Evolutionary conservation across 192 early-diverging fungal species (phyloP), one percentile per base, ranked within the genome.

Genomic region (Podila verticillata): DNA sequence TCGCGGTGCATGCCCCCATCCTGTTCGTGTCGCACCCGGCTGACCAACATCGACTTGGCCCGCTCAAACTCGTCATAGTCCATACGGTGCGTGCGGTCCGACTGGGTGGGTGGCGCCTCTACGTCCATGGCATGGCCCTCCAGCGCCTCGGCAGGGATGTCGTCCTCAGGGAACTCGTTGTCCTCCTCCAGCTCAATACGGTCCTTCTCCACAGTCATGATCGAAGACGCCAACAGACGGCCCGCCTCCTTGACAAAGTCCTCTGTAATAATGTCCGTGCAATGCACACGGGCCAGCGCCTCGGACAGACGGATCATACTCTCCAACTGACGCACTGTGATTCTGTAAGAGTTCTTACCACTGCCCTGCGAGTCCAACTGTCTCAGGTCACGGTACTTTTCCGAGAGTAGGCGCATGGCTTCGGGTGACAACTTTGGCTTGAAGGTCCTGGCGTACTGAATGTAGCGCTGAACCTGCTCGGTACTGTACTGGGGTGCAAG

Each of bases 301-400:
- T 99, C 97, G 29, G 95, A 96, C 31, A 99, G 86, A 54, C 97
- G 95, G 65, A 99, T 95, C 88, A 98, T 94, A 79, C 92, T 94
- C 86, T 98, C 97, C 20, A 99, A 85, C 84, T 99, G 97, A 57
- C 97, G 92, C 30, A 99, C 97, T 1, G 97, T 99, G 70, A 98
- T 98, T 34, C 97, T 90, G 75, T 96, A 96, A 1, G 96, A 95
- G 74, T 87, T 90, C 67, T 81, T 83, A 19, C 73, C 80, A 24
- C 83, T 82, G 48, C 91, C 95, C 29, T 92, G 91, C 2, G 91
- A 90, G 75, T 98, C 97, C 58, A 89, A 91, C 84, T 95, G 95
- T 26, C 97, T 83, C 61, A 99, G 82, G 48, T 95, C 92, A 47
- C 93, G 86, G 84, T 99, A 99, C 66, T 94, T 92, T 67, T 90